Evolutionary conservation across 805 yeast species (phyloP).

Genomic region (Saccharomycopsis olivae): DNA sequence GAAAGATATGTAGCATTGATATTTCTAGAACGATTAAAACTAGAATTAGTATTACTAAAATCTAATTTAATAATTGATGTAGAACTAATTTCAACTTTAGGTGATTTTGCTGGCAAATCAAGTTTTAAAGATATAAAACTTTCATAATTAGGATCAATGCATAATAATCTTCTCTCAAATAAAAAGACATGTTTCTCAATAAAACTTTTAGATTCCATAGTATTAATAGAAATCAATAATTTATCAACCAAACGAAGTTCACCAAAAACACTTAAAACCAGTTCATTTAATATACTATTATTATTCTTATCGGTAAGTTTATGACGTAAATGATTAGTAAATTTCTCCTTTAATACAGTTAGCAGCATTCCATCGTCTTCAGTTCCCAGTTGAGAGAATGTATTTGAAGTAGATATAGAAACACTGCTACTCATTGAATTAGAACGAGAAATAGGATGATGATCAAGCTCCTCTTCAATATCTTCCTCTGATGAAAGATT

Average conservation of each 20-base stretch:
- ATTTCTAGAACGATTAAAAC: constrained; percentile 2
- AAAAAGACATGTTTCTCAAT: constrained; percentile 8
- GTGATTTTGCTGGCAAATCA: constrained; percentile 4
- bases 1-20: constrained; percentile 9
- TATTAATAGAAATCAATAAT: constrained; percentile 7
- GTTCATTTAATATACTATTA: constrained; percentile 3
- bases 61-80: constrained; percentile 15
- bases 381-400: constrained; percentile 5
- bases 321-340: constrained; percentile 4
- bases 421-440: constrained; percentile 10
- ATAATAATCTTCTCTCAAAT: constrained; percentile 9
- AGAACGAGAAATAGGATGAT: constrained; percentile 3
- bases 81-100: constrained; percentile 14
- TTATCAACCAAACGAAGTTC: constrained; percentile 15
- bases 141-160: constrained; percentile 8
- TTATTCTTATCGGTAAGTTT: constrained; percentile 3
- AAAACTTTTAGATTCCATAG: constrained; percentile 4
- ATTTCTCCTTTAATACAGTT: constrained; percentile 1
- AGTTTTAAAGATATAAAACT: constrained; percentile 8
- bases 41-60: constrained; percentile 3
- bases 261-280: constrained; percentile 8
- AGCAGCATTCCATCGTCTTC: neutral
- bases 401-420: constrained; percentile 6
- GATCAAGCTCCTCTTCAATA: neutral
- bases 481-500: neutral